phyloP scores from a whole-genome alignment of 768 basidiomycete genomes.

The Leucocoprinus leucothites region DNA sequence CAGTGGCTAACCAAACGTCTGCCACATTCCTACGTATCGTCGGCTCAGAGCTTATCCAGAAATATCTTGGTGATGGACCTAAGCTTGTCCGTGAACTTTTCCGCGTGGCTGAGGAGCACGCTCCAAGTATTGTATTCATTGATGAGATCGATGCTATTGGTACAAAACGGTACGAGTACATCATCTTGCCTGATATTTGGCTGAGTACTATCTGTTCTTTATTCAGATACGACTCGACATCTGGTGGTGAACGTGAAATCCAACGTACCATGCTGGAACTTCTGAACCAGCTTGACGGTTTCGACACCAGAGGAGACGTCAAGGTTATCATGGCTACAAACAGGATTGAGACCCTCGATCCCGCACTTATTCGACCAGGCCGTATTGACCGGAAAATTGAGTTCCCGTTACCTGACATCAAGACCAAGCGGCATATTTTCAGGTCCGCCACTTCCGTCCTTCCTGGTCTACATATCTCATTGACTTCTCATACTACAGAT shows the following conservation, averaged over 20 bases:
- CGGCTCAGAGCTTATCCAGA: slow-evolving; percentile 97
- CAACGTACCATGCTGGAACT: slow-evolving; percentile 99
- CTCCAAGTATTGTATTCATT: slow-evolving; percentile 98
- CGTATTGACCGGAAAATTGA: slow-evolving; percentile 99
- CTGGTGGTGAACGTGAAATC: slow-evolving; percentile 98
- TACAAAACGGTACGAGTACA: slow-evolving; percentile 79
- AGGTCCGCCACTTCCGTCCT: slow-evolving; percentile 40
- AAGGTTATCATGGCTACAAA: slow-evolving; percentile 99
- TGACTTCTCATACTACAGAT: slow-evolving; percentile 30
- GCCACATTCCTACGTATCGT: slow-evolving; percentile 97
- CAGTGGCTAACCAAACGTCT: slow-evolving; percentile 97
- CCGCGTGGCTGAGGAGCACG: slow-evolving; percentile 95
- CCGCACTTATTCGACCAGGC: slow-evolving; percentile 96
- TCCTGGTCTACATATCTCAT: slow-evolving; percentile 1
- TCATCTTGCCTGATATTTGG: not conserved
- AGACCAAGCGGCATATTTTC: slow-evolving; percentile 99
- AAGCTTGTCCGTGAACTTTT: slow-evolving; percentile 98
- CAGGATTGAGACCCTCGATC: slow-evolving; percentile 94
- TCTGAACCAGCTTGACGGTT: slow-evolving; percentile 98
- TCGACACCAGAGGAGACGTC: slow-evolving; percentile 98
- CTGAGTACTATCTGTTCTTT: not conserved
- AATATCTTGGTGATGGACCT: slow-evolving; percentile 98
- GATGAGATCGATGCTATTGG: slow-evolving; percentile 99
- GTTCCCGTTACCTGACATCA: slow-evolving; percentile 95
- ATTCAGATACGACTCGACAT: slow-evolving; percentile 92